Evolutionary conservation across 2,329 filamentous ascomycete species (phyloP).

Genomic region (Verticillium nubilum): DNA sequence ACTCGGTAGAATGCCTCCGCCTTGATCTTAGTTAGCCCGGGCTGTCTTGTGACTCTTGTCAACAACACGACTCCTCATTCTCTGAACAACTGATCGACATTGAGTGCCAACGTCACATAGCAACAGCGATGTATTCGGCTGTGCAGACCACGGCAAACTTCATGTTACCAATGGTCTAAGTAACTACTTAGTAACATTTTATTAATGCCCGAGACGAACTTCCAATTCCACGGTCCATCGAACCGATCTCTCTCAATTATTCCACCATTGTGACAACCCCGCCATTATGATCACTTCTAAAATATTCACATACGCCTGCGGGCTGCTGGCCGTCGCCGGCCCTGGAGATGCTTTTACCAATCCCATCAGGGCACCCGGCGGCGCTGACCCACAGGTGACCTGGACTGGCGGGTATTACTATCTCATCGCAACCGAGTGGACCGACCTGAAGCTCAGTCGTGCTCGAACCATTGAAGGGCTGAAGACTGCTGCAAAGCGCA

Average conservation of each 20-base stretch:
- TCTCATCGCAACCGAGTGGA: slow-evolving; percentile 51
- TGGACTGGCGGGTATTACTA: slow-evolving; percentile 51
- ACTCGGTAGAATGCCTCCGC: not conserved
- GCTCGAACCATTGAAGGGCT: slow-evolving; percentile 48
- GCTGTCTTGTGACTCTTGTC: no score
- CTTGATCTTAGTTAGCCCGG: not conserved
- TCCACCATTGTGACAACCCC: not conserved
- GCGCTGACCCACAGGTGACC: slow-evolving; percentile 47
- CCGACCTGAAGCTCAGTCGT: slow-evolving; percentile 46
- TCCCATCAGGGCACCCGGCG: slow-evolving; percentile 41
- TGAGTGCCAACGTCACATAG: no score
- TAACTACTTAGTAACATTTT: no score
- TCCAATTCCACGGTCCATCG: no score
- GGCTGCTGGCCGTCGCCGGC: slow-evolving; percentile 12
- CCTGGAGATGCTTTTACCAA: slow-evolving; percentile 38
- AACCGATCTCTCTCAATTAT: no score
- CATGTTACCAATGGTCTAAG: no score
- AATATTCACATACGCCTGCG: not conserved
- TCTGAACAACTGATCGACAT: no score
- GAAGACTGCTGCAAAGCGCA: slow-evolving; percentile 45
- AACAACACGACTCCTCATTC: no score
- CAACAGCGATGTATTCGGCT: no score
- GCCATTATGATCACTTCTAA: not conserved
- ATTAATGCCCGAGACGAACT: no score
- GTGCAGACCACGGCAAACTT: no score